Evolutionary conservation across 2,329 filamentous ascomycete genomes (phyloP), one percentile per base, ranked within the genome.

Genomic region (Neonectria ditissima): DNA sequence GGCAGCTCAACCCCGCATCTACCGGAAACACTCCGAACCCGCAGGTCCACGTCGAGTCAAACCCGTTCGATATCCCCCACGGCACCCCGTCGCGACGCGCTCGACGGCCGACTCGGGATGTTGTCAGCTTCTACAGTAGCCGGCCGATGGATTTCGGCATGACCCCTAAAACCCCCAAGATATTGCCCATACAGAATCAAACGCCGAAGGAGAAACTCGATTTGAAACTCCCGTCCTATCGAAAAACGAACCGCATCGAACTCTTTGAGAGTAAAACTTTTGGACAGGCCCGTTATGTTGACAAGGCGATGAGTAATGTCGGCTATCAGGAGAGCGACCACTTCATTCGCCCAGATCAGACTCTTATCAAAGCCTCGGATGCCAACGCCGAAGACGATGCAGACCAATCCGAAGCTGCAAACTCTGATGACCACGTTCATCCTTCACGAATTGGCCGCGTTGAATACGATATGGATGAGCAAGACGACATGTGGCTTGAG

Each of bases 381-480:
- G 80, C 80, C 28, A 87, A 86, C 57, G 77, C 85, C 32, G 88
- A 90, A 52, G 88, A 90, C 51, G 88, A 90, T 41, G 70, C 78
- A 3, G 87, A 89, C 20, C 79, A 83, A 47, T 76, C 80, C 2
- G 68, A 76, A 24, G 63, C 67, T 5, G 61, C 65, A 9, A 72
- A 69, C 5, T 58, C 65, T 14, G 78, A 80, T 5, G 78, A 79
- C 3, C 69, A 72, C 13, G 57, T 65, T 48, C 71, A 74, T 26
- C 74, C 76, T 52, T 73, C 82, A 18, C 74, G 76, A 37, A 86
- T 97, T 41, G 93, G 93, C 13, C 90, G 93, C 60, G 96, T 99
- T 20, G 96, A 99, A 77, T 99, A 99, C 77, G 96, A 99, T 78
- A 99, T 99, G 96, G 96, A 99, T 75, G 96, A 99, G 79, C 96